Evolutionary conservation across 2,329 filamentous ascomycete species (phyloP), one percentile per base, ranked within the genome.

Genomic region (Fusarium solani-melongenae): DNA sequence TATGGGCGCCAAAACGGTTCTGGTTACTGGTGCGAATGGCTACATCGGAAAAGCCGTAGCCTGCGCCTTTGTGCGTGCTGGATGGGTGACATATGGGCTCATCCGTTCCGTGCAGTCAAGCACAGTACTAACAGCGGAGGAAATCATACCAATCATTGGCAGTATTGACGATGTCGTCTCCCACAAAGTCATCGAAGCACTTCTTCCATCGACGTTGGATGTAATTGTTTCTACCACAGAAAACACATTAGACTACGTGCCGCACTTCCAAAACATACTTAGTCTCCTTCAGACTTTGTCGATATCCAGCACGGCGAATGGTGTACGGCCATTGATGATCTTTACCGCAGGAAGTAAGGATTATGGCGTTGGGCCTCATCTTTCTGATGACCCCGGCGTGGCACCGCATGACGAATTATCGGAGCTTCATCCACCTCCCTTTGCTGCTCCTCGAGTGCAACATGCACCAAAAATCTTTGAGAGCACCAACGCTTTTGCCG

Each of bases 21-120:
- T 58, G 15, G 55, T 58, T 41, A 58, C 55, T 58, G 55, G 55
- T 12, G 55, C 55, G 55, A 58, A 58, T 14, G 33, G 55, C 55
- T 58, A 58, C 15, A 58, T 58, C 17, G 55, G 55, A 24, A 58
- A 41, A 27, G 55, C 55, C 20, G 33, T 38, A 31, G 55, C 55
- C 22, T 38, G 34, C 15, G 55, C 55, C 15, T 58, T 58, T 58
- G 55, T 58, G 9, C 55, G 55, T 27, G 55, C 55, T 39, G 55
- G 55, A 38, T 58, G 55, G 55, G 31, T 58, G 33, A 58, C 55
- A 38, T 58, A 58, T 38, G 55, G 55, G 36, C 55, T 58, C 24
- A n/a, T 58, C 36, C 55, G 55, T 39, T 58, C 55, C 9, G 15
- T 10, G n/a, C 33, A 36, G 14, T 58, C 55, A 36, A 58, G 55